Evolutionary conservation across 169 alveolate genomes (phyloP).

Genomic region (Fabrea salina): DNA sequence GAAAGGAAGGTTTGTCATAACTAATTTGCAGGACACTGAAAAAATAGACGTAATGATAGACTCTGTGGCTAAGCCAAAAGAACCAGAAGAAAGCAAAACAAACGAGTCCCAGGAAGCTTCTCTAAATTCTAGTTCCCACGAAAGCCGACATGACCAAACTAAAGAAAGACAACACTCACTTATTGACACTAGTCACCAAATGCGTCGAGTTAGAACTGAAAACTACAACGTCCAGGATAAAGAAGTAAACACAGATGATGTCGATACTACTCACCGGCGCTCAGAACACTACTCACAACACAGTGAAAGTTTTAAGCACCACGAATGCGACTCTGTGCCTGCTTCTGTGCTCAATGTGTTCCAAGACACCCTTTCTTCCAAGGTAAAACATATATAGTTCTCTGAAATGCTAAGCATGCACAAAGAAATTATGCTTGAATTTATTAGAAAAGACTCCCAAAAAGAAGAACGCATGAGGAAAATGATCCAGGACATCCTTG

Average conservation of each 20-base stretch:
- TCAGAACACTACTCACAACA: background rate
- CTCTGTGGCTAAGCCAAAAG: background rate
- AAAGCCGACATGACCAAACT: background rate
- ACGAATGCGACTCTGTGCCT: background rate
- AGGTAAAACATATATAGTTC: background rate
- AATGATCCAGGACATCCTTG: slow-evolving; percentile 4
- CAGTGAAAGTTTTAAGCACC: background rate
- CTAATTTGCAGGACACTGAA: background rate
- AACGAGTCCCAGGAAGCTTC: background rate
- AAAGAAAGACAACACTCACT: background rate
- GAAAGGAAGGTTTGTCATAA: background rate
- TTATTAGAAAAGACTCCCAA: background rate
- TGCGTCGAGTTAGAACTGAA: no score
- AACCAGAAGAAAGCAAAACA: background rate
- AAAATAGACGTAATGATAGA: background rate
- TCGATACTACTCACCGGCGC: background rate
- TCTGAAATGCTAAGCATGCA: slow-evolving; percentile 15
- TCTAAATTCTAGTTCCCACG: background rate
- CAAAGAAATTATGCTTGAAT: slow-evolving; percentile 1
- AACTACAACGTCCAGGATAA: background rate
- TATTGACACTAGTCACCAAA: no score
- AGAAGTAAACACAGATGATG: background rate
- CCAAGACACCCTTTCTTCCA: background rate
- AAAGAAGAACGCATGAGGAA: slow-evolving; percentile 4
- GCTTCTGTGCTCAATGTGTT: background rate